Base-by-base conservation (phyloP, 2,329 filamentous ascomycete genomes). In the Penicillium sp. region DNA sequence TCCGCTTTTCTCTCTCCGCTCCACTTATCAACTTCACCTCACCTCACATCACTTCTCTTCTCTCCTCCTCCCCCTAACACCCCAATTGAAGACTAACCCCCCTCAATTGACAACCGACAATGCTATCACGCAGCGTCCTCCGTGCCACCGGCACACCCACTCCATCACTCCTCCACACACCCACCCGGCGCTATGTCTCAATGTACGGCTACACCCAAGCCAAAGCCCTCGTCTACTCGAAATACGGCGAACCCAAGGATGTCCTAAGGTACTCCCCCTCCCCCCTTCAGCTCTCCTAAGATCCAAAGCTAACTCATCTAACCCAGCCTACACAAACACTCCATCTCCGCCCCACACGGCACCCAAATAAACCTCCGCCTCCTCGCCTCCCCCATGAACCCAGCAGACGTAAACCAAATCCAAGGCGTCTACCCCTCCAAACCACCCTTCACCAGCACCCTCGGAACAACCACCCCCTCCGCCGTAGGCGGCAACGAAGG, bases 321-420 rank as follows among this genome's bases (percentile, higher is more conserved):
- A n/a, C 24, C 14, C 33, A 66, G 76, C 19, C 71, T 81, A 29
- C 78, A 81, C 62, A 75, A 75, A 26, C 76, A 80, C 62, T 80
- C 78, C 8, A 78, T 81, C 51, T 78, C 77, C 5, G 70, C 78
- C 8, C 78, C 77, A 5, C 68, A 78, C 59, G 88, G 90, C 44
- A 78, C 83, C 51, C 78, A 83, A 59, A 78, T 95, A 63, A 92
- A 93, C 51, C 80, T 99, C 56, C 91, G 91, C 73, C 88, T 94
- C 66, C 90, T 99, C 66, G 90, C 92, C 28, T 87, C 92, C 1
- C 91, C 94, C 53, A 91, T 99, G 74, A 99, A 99, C 78, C 94
- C 94, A 21, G 92, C 94, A 68, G 94, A 99, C 77, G 90, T 99
- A 75, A 99, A 99, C 80, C 93, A 93, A 67, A 90, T 99, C 68